Evolutionary conservation across 2,329 filamentous ascomycete genomes (phyloP).

Genomic region (Penicillium brasilianum): DNA sequence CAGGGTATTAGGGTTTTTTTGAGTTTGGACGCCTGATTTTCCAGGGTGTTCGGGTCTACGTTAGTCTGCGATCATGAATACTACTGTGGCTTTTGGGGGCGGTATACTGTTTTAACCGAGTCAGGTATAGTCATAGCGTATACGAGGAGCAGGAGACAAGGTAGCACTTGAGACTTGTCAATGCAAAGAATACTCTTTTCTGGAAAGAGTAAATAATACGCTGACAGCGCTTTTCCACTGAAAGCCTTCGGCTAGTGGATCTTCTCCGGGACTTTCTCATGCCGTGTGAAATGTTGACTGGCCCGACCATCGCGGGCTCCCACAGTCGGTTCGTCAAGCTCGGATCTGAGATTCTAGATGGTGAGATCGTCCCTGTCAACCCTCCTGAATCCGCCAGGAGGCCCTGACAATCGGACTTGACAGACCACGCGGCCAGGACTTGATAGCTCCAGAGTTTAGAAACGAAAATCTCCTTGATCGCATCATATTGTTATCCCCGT

Average conservation of each 20-base stretch:
- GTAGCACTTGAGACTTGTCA: background rate
- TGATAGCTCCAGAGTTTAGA: too few relatives aligned
- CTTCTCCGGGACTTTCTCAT: background rate
- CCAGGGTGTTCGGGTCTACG: background rate
- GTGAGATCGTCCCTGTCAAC: background rate
- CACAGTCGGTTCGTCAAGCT: background rate
- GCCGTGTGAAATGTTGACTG: background rate
- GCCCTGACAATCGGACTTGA: background rate
- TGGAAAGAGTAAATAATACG: too few relatives aligned
- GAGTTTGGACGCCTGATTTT: constrained; percentile 3
- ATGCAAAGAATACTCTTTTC: too few relatives aligned
- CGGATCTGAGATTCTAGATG: background rate
- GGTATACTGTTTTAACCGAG: background rate
- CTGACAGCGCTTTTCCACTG: constrained; percentile 1
- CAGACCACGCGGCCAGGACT: background rate
- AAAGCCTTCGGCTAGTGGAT: background rate
- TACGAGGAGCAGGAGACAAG: background rate
- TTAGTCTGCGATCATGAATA: background rate
- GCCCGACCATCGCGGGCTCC: background rate
- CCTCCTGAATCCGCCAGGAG: background rate
- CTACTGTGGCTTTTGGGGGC: constrained; percentile 1
- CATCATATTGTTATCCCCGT: background rate
- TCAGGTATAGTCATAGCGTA: constrained; percentile 1
- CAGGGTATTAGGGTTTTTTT: constrained; percentile 3
- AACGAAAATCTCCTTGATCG: background rate